These are phyloP conservation scores for Aspergillus quadricinctus DNA, from an alignment of 2,329 filamentous ascomycete genomes.

Conservation along the genomic window DNA sequence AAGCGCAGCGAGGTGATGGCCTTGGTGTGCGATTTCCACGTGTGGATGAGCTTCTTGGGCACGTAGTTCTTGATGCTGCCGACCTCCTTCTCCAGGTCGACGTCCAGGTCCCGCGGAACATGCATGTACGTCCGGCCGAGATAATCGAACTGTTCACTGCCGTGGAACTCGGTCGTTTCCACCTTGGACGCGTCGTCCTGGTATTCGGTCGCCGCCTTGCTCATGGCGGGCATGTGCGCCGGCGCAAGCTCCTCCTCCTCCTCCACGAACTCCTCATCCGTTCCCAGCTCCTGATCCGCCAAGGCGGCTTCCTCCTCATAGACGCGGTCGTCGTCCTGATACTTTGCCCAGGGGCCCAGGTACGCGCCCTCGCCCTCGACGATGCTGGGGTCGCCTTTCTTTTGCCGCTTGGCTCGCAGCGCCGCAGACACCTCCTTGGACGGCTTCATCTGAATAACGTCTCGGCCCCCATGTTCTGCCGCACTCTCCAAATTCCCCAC, in stretches of 20 bases:
- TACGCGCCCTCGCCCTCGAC: constrained; percentile 86
- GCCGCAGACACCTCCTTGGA: constrained; percentile 68
- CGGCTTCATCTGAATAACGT: constrained; percentile 52
- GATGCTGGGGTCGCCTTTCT: constrained; percentile 76
- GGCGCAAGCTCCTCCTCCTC: constrained; percentile 58
- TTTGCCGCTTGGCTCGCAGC: constrained; percentile 71
- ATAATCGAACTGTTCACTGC: constrained; percentile 80
- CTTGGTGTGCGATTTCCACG: constrained; percentile 81
- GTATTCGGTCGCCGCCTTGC: constrained; percentile 50
- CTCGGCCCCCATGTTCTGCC: constrained; percentile 44
- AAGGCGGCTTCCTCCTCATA: constrained; percentile 62
- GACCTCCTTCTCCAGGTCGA: constrained; percentile 76
- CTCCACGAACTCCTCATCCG: constrained; percentile 75
- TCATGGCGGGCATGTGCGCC: constrained; percentile 45
- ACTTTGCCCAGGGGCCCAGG: constrained; percentile 90
- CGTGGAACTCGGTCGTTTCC: constrained; percentile 86
- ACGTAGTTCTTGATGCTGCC: constrained; percentile 84
- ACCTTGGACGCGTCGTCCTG: constrained; percentile 54
- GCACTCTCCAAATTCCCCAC: constrained; percentile 47
- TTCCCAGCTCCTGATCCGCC: constrained; percentile 68
- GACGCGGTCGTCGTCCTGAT: constrained; percentile 67
- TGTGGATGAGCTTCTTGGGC: constrained; percentile 88
- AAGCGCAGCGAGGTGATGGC: constrained; percentile 86
- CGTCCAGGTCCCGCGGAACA: constrained; percentile 81
- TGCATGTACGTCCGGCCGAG: constrained; percentile 98